These are phyloP conservation scores for Agrocybe praecox DNA, from an alignment of 768 basidiomycete species.

Conservation along the genomic window DNA sequence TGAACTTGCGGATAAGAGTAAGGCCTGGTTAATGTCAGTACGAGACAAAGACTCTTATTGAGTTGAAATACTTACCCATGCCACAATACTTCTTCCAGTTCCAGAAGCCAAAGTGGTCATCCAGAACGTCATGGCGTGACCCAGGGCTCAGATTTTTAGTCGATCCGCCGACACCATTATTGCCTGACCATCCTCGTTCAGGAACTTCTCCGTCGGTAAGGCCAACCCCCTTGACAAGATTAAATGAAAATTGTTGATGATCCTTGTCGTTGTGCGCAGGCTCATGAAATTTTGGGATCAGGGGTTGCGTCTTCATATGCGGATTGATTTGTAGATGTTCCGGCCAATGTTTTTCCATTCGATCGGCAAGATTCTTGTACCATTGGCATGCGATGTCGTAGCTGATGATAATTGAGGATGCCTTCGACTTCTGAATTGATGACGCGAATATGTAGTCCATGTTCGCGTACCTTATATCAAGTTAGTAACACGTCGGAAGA, in stretches of 20 bases:
- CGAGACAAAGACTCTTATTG: background rate
- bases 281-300: too few relatives aligned
- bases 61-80: background rate
- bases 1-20: background rate
- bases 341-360: too few relatives aligned
- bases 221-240: background rate
- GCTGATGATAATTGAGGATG: conserved; percentile 7
- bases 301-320: too few relatives aligned
- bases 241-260: background rate
- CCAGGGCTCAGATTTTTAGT: too few relatives aligned
- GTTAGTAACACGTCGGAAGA: too few relatives aligned
- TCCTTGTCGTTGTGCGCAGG: background rate
- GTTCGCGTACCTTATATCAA: conserved; percentile 10
- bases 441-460: conserved; percentile 17
- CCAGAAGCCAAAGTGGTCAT: background rate
- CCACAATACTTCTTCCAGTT: background rate
- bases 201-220: background rate
- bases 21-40: background rate
- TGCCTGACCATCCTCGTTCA: background rate
- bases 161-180: background rate
- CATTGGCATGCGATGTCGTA: conserved; percentile 3
- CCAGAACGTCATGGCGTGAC: too few relatives aligned
- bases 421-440: background rate
- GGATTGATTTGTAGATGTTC: too few relatives aligned
- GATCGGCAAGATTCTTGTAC: too few relatives aligned